Conservation (phyloP, 2,329 filamentous ascomycete genomes). For the Diplodia scrobiculata region DNA sequence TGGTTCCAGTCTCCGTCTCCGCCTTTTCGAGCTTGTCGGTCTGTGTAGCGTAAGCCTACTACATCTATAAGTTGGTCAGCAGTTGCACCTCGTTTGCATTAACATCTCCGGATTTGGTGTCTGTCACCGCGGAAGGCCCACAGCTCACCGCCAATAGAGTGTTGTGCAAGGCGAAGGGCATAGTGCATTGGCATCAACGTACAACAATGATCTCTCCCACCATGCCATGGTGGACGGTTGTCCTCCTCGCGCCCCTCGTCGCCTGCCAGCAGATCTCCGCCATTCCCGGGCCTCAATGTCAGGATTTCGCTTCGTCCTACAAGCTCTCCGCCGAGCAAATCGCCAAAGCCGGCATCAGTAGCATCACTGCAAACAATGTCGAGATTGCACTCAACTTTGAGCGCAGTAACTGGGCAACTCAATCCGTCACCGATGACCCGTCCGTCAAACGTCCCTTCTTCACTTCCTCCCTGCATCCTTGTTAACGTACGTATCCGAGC, state of each 20-base stretch:
- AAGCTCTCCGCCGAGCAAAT: conserved; percentile 10
- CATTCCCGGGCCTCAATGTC: conserved; percentile 9
- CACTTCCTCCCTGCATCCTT: conserved; percentile 32
- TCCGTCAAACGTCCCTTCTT: conserved; percentile 43
- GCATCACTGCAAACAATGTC: conserved; percentile 27
- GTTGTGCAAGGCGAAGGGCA: not conserved
- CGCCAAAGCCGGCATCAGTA: not conserved
- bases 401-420: conserved; percentile 36
- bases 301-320: conserved; percentile 11
- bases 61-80: not conserved
- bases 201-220: not conserved
- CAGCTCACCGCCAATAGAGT: not conserved
- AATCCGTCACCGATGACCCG: conserved; percentile 39
- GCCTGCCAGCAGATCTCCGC: not conserved
- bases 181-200: not conserved
- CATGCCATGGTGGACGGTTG: not conserved
- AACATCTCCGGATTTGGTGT: not conserved
- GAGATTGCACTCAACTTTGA: conserved; percentile 37
- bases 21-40: not conserved
- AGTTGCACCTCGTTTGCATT: not conserved
- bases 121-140: not conserved
- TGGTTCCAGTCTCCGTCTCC: not conserved
- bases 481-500: not conserved
- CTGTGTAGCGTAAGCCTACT: not conserved
- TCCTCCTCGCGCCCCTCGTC: not conserved